Evolutionary conservation across 2,329 filamentous ascomycete genomes (phyloP), one percentile per base, ranked within the genome.

Genomic region (Niveomyces coronatus): DNA sequence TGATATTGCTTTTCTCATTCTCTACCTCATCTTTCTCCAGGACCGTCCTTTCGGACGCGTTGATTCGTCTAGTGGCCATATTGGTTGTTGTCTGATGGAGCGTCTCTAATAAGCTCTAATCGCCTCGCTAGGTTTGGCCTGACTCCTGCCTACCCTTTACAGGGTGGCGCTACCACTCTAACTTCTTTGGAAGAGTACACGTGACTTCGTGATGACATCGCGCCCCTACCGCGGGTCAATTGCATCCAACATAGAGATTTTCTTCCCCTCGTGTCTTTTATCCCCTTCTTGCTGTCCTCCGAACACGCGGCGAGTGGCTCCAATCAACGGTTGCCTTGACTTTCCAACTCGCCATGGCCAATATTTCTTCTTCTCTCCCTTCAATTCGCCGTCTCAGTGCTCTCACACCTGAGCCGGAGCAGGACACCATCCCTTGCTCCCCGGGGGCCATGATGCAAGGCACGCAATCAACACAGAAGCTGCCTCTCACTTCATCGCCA

Each of bases 51-150:
- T 85, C 80, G 6, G 68, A 61, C 26, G 70, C 69, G 45, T 79
- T 65, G 51, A 76, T 79, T 52, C 83, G 71, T 60, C 78, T 70
- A 30, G 80, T 81, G 10, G 84, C 68, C 84, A 88, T 88, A n/a
- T n/a, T n/a, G n/a, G n/a, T n/a, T n/a, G n/a, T n/a, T n/a, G n/a
- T n/a, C n/a, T 3, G 13, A n/a, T 33, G 39, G 20, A 24, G 29
- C n/a, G n/a, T n/a, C n/a, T n/a, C n/a, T n/a, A n/a, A n/a, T n/a
- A n/a, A n/a, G n/a, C n/a, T n/a, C n/a, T n/a, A n/a, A n/a, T n/a
- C n/a, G n/a, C n/a, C n/a, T n/a, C n/a, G n/a, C n/a, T n/a, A n/a
- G n/a, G n/a, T n/a, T n/a, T n/a, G n/a, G n/a, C n/a, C n/a, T n/a
- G n/a, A n/a, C n/a, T n/a, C n/a, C n/a, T n/a, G n/a, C n/a, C n/a